These are phyloP conservation scores for Tricladium varicosporioides DNA, from an alignment of 2,329 filamentous ascomycete genomes.

Conservation along the genomic window DNA sequence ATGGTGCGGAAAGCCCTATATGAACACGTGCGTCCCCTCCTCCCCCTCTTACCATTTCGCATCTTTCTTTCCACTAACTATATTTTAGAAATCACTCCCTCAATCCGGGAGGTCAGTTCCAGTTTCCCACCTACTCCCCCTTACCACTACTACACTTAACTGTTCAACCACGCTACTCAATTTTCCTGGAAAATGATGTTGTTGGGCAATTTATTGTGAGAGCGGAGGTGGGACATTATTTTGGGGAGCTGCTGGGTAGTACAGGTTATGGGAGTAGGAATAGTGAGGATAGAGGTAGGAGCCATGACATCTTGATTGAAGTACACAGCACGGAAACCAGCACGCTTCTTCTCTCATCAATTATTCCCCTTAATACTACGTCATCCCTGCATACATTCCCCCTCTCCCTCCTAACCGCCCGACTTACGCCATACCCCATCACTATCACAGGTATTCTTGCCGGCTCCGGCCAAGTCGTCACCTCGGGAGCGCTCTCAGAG, in stretches of 20 bases:
- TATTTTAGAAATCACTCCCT: slow-evolving; percentile 42
- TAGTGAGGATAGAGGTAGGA: slow-evolving; percentile 1
- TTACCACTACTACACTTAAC: slow-evolving; percentile 41
- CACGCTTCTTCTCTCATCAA: slow-evolving; percentile 26
- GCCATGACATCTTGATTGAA: slow-evolving; percentile 22
- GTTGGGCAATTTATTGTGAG: slow-evolving; percentile 42
- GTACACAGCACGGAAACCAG: slow-evolving; percentile 32
- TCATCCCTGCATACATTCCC: slow-evolving; percentile 37
- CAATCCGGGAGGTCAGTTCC: slow-evolving; percentile 47
- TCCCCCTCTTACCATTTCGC: neutral
- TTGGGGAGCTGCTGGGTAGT: slow-evolving; percentile 36
- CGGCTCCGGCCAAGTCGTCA: slow-evolving; percentile 11
- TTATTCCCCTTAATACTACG: slow-evolving; percentile 38
- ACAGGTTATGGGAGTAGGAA: slow-evolving; percentile 20
- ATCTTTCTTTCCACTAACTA: slow-evolving; percentile 5
- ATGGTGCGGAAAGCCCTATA: slow-evolving; percentile 47
- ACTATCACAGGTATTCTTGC: slow-evolving; percentile 34
- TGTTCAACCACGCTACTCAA: slow-evolving; percentile 45
- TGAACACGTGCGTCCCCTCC: slow-evolving; percentile 33
- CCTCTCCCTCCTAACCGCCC: slow-evolving; percentile 32
- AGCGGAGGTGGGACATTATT: slow-evolving; percentile 39
- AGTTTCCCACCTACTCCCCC: slow-evolving; percentile 38
- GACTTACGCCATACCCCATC: slow-evolving; percentile 38
- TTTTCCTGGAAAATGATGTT: slow-evolving; percentile 44
- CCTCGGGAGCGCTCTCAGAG: no score